A percentile compares a stretch with the other conserved stretches of the same genome.
Evolutionary conservation across 805 yeast genomes (phyloP).

Genomic region (Candida quercuum): DNA sequence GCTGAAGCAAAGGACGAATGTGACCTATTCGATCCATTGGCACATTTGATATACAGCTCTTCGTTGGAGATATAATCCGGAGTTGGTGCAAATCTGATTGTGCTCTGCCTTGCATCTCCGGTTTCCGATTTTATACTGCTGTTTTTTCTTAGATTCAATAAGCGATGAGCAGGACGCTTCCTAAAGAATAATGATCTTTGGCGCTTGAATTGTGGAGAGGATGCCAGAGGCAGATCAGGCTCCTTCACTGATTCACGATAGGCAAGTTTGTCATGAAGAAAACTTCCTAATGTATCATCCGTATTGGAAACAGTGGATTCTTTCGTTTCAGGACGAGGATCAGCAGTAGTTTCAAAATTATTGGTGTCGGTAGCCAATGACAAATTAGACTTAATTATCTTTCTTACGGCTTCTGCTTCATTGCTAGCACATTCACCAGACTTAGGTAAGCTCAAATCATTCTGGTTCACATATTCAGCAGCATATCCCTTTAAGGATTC

Average conservation of each 20-base stretch:
- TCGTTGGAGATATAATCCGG: constrained; percentile 7
- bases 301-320: constrained; percentile 2
- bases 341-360: not conserved
- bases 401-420: constrained; percentile 10
- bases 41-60: not conserved
- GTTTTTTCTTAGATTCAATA: constrained; percentile 3
- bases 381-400: constrained; percentile 1
- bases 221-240: not conserved
- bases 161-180: not conserved
- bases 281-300: constrained; percentile 5
- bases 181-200: constrained; percentile 3
- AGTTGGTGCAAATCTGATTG: constrained; percentile 17
- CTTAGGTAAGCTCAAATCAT: constrained; percentile 9
- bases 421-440: constrained; percentile 3
- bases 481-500: constrained; percentile 18
- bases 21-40: not conserved
- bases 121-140: not conserved
- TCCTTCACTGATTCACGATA: not conserved
- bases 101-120: constrained; percentile 1
- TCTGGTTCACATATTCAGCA: constrained; percentile 8
- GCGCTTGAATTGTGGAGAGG: constrained; percentile 1
- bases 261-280: constrained; percentile 1
- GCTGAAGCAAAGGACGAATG: no score
- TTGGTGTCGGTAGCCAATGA: not conserved
- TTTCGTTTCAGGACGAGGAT: not conserved